Conservation (phyloP, 768 basidiomycete genomes). For the Russula virescens region DNA sequence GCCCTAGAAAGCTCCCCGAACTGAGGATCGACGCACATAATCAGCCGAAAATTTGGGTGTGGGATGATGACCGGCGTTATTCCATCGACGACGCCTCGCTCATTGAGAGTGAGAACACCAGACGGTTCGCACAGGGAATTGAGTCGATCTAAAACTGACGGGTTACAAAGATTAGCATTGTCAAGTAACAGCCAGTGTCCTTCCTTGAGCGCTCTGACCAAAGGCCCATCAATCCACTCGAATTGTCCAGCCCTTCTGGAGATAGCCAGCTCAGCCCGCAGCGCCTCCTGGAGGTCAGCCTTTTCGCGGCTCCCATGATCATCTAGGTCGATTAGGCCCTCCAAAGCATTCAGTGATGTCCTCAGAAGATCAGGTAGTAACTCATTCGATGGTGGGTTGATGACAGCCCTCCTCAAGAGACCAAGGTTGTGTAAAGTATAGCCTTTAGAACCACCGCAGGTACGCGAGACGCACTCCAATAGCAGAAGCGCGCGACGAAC, state of each 20-base stretch:
- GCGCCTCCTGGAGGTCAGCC: conserved; percentile 1
- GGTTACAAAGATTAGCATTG: conserved; percentile 89
- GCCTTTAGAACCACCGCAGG: conserved; percentile 24
- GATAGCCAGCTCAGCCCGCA: conserved; percentile 25
- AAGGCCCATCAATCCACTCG: conserved; percentile 93
- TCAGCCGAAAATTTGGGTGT: conserved; percentile 84
- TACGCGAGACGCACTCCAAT: conserved; percentile 38
- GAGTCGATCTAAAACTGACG: conserved; percentile 92
- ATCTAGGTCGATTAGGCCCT: conserved; percentile 25
- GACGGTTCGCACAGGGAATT: conserved; percentile 92
- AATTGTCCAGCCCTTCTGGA: conserved; percentile 50
- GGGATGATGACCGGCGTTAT: conserved; percentile 68
- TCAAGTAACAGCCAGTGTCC: conserved; percentile 92
- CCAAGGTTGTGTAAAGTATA: background rate
- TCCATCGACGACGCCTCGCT: conserved; percentile 80
- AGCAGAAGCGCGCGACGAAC: conserved; percentile 39
- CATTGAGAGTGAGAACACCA: conserved; percentile 79
- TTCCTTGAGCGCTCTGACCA: conserved; percentile 75
- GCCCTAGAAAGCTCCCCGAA: conserved; percentile 93
- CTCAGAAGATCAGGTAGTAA: conserved; percentile 25
- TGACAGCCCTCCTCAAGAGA: background rate
- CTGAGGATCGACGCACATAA: conserved; percentile 91
- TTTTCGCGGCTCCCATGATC: conserved; percentile 11
- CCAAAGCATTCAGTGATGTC: conserved; percentile 30
- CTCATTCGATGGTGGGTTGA: background rate